Base-by-base conservation (phyloP, 768 basidiomycete species). In the Termitomyces sp. region DNA sequence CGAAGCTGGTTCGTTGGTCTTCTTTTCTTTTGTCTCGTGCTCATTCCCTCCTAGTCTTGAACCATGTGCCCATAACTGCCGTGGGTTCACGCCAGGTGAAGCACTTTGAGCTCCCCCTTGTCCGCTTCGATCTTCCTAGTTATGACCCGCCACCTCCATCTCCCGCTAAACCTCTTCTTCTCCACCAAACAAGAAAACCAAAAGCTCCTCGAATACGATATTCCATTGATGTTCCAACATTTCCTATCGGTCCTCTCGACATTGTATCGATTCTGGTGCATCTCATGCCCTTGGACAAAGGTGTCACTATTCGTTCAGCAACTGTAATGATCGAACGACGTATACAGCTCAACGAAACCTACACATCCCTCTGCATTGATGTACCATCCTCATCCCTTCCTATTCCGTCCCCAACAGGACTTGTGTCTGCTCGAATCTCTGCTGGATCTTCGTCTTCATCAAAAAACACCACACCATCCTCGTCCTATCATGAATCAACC, bases 191-290 rank as follows among this genome's bases (percentile, higher is more conserved):
- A n/a, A 73, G 66, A 56, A 86, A 85, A 62, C 78, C 80, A 31
- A 82, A 81, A 55, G 76, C 79, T 1, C 81, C 83, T 5, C 67
- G 78, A 47, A 72, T 90, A 65, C 80, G 79, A 52, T 91, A 89
- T 67, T 74, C 74, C 48, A 65, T 89, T 47, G 74, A 79, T 58
- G 63, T 76, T 0, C 86, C 89, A 30, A 71, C 76, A 21, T 63
- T 72, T 42, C 80, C 89, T 7, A 76, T 90, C 50, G 89, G 87
- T 21, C 90, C 90, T 26, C 74, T 81, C 45, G 90, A 91, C 68
- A 76, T 88, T 37, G 76, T 91, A 30, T 80, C 87, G 53, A 78
- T 89, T 55, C 78, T 82, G 14, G 72, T 92, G 56, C 74, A 77
- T 51, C 73, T 90, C 46, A 76, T 79, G n/a, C 83, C 87, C 7